Base-by-base conservation (phyloP, 2,329 filamentous ascomycete species). In the Fusarium chuoi region DNA sequence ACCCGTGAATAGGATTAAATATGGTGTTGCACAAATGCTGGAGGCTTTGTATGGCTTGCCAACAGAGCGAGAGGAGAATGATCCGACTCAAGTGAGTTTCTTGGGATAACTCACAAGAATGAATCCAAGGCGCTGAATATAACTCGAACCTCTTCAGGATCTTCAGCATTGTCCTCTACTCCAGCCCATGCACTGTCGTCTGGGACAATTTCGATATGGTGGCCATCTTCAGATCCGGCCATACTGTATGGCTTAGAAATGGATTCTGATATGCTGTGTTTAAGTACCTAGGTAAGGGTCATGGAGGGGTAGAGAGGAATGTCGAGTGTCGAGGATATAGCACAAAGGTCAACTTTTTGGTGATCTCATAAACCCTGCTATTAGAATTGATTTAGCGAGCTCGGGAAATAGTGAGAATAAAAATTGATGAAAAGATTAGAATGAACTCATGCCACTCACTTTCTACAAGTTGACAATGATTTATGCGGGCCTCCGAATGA, bases 101-200 rank as follows among this genome's bases (percentile, higher is more conserved):
- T 45, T 42, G 45, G 48, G 58, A 59, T 46, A 58, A 78, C 77
- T 78, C 69, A 78, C 77, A 78, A 88, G 82, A 96, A 98, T 17
- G 96, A 98, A 84, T 98, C 94, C 60, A 98, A 84, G 6, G 95
- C 92, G 57, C 91, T 91, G 81, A 93, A 94, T 15, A 98, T 88
- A 55, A 97, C 94, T 70, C 88, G 88, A 55, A 91, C 86, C 83
- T 99, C 96, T 73, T 97, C 94, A 0, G 91, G 90, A 77, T 98
- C 95, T 15, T 89, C 85, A 55, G 92, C 86, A 22, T 89, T 88
- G 65, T 92, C 89, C 73, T 91, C 90, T 59, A 92, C 86, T 6
- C 89, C 91, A 39, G 83, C 83, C 91, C 91, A 93, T 63, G 83
- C 80, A 61, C 80, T 79, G 48, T 85, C 81, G 24, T 85, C 82